phyloP scores from a whole-genome alignment of 2,329 filamentous ascomycete genomes.

The Orbilia ellipsospora region DNA sequence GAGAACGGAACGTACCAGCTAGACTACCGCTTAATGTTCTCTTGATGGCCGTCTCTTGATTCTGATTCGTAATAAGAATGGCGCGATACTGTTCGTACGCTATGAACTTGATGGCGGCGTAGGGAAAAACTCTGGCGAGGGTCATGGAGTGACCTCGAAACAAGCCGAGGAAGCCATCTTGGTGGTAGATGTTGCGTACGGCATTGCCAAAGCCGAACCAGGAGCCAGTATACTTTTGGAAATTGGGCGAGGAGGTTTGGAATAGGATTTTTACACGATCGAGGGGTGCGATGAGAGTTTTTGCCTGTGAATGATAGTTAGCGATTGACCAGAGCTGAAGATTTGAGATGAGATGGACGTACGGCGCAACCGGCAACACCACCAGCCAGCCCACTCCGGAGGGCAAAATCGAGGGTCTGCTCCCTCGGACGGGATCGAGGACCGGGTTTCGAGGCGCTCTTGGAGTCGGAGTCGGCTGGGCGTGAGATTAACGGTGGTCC shows the following conservation, averaged over 20 bases:
- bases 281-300: conserved; percentile 93
- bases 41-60: conserved; percentile 82
- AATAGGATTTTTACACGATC: conserved; percentile 99
- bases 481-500: conserved; percentile 42
- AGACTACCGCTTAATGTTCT: conserved; percentile 78
- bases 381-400: conserved; percentile 85
- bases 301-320: conserved; percentile 71
- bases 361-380: conserved; percentile 92
- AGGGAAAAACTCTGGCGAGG: conserved; percentile 92
- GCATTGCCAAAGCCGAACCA: conserved; percentile 86
- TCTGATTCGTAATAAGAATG: conserved; percentile 75
- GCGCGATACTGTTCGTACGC: conserved; percentile 96
- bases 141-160: conserved; percentile 96
- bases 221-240: conserved; percentile 88
- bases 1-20: conserved; percentile 62
- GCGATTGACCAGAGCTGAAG: not conserved
- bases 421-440: conserved; percentile 29
- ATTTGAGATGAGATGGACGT: conserved; percentile 62
- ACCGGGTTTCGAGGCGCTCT: conserved; percentile 15
- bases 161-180: conserved; percentile 79
- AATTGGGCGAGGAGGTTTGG: conserved; percentile 92
- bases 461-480: conserved; percentile 18
- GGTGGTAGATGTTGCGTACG: conserved; percentile 81
- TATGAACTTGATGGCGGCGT: conserved; percentile 96
- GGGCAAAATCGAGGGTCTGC: conserved; percentile 75